These are phyloP conservation scores for Gnaphalium uliginosum DNA, from an alignment of 129 eudicot genomes.

Conservation along the genomic window DNA sequence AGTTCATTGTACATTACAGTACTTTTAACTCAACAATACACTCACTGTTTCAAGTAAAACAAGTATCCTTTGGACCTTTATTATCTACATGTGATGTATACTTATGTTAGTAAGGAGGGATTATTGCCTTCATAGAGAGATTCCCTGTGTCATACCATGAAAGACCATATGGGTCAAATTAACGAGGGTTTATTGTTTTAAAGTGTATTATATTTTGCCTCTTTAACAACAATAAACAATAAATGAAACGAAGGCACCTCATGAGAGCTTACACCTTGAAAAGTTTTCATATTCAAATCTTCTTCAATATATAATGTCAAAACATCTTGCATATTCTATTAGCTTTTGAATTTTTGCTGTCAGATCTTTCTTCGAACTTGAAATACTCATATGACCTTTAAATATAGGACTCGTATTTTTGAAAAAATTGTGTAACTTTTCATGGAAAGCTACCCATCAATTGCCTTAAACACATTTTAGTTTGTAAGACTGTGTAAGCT, in stretches of 20 bases:
- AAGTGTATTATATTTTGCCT: too few species aligned
- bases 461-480: too few species aligned
- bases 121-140: too few species aligned
- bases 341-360: neutral
- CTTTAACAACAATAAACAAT: too few species aligned
- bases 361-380: neutral
- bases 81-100: too few species aligned
- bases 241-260: neutral
- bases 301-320: neutral
- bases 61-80: too few species aligned
- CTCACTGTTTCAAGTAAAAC: too few species aligned
- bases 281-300: neutral
- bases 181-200: too few species aligned
- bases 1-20: neutral
- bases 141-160: too few species aligned
- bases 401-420: neutral
- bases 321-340: neutral
- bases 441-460: neutral
- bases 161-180: neutral
- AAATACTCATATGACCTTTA: too few species aligned
- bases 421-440: neutral
- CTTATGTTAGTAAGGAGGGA: too few species aligned
- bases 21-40: neutral
- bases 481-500: too few species aligned
- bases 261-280: neutral